phyloP scores from a whole-genome alignment of 2,329 filamentous ascomycete genomes.

The Colletotrichum tamarilloi region DNA sequence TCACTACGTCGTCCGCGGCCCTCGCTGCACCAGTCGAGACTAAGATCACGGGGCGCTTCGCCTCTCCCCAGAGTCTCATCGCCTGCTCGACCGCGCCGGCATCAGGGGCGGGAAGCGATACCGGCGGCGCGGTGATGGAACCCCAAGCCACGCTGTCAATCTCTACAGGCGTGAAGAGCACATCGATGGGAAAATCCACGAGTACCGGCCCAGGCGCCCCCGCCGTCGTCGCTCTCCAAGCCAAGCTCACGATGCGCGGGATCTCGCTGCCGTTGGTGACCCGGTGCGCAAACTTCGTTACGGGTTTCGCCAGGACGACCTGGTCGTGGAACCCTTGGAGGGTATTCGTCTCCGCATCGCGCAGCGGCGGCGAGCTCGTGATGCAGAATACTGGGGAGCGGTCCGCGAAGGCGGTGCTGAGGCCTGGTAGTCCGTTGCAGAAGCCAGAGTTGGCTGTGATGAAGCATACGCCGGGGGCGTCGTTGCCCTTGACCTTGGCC shows the following conservation, averaged over 20 bases:
- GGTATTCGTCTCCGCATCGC: slow-evolving; percentile 16
- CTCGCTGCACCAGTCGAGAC: slow-evolving; percentile 20
- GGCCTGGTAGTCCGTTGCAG: slow-evolving; percentile 12
- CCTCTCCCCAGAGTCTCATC: neutral
- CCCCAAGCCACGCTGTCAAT: slow-evolving; percentile 1
- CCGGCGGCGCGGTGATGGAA: neutral
- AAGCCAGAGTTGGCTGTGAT: slow-evolving; percentile 26
- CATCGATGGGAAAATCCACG: slow-evolving; percentile 18
- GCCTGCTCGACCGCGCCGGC: neutral
- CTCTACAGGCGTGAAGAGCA: slow-evolving; percentile 11
- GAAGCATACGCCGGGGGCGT: slow-evolving; percentile 9
- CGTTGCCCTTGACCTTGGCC: slow-evolving; percentile 24
- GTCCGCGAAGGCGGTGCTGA: slow-evolving; percentile 16
- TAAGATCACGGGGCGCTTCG: slow-evolving; percentile 5
- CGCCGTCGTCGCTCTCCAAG: slow-evolving; percentile 17
- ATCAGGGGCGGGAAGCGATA: neutral
- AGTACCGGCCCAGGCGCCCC: slow-evolving; percentile 20
- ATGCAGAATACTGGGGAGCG: slow-evolving; percentile 22
- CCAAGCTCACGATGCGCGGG: slow-evolving; percentile 17
- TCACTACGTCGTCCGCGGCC: neutral
- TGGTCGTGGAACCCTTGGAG: slow-evolving; percentile 26
- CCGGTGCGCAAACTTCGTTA: slow-evolving; percentile 18
- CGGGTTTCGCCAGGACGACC: slow-evolving; percentile 16
- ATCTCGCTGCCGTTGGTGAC: slow-evolving; percentile 8
- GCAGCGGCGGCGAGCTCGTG: slow-evolving; percentile 17